Evolutionary conservation across 805 yeast genomes (phyloP), one percentile per base, ranked within the genome.

Genomic region (Kodamaea lidongshanica): DNA sequence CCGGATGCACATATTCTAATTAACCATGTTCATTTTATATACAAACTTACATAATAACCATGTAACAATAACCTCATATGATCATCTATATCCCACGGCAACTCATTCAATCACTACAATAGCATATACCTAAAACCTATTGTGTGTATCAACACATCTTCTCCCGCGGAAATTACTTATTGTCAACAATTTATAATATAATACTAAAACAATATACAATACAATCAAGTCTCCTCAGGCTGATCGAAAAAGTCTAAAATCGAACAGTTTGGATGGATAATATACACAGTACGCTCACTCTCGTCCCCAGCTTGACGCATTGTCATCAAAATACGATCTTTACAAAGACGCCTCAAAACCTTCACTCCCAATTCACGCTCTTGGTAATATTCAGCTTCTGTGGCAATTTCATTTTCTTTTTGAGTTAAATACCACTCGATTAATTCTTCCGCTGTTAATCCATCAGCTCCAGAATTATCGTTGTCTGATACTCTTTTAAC

Each of bases 391-490:
- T 82, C 83, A 27, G 67, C 73, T 45, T 80, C 95, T 5, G 80
- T 65, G 17, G 72, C 66, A 23, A 92, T 61, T 28, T 74, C 79
- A 39, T 74, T 74, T 54, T 85, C 95, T 35, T 74, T 74, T 43
- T 77, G 81, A 20, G 71, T 61, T 46, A 89, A 66, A 55, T 87
- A 92, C 80, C 87, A 83, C 26, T 83, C 79, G n/a, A 79, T 74
- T 28, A 92, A 61, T 20, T 75, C 77, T 5, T 71, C 74, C 4
- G 77, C 79, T 0, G 82, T 73, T 34, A 83, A 58, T 6, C 94
- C 95, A 16, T 65, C 70, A 4, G 71, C 65, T 7, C 56, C 65
- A 9, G 52, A 65, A 27, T 53, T 64, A 35, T 74, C 77, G 35
- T 70, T 71, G 33, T 72, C 74, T n/a, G 74, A 65, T 7, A 81